phyloP scores from a whole-genome alignment of 225 moss, liverwort and hornwort species.

The Ulota crispa region DNA sequence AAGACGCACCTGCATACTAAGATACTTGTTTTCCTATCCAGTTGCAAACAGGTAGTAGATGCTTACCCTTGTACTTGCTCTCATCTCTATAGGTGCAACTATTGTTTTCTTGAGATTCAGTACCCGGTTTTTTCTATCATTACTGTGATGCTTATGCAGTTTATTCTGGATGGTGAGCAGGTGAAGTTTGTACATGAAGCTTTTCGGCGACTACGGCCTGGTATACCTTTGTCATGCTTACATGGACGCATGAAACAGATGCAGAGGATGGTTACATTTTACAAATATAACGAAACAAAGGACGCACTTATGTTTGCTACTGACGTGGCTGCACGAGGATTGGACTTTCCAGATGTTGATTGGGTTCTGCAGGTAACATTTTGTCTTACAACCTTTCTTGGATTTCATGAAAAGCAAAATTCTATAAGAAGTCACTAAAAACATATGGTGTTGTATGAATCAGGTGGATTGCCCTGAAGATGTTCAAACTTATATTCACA shows the following conservation, averaged over 20 bases:
- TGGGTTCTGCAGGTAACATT: conserved; percentile 91
- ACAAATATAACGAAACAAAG: conserved; percentile 79
- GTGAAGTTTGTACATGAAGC: conserved; percentile 90
- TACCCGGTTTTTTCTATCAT: not conserved
- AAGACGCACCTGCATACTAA: conserved; percentile 87
- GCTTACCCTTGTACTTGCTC: not conserved
- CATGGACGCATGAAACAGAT: conserved; percentile 98
- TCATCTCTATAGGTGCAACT: not conserved
- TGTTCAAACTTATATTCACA: conserved; percentile 93
- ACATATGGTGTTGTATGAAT: conserved; percentile 10
- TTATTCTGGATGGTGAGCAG: conserved; percentile 44
- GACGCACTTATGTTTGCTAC: conserved; percentile 88
- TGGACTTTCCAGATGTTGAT: conserved; percentile 94
- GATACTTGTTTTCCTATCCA: conserved; percentile 87
- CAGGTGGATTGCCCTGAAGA: conserved; percentile 98
- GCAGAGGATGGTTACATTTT: conserved; percentile 75
- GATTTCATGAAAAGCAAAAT: not conserved
- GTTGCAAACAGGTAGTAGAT: conserved; percentile 82
- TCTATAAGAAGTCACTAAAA: not conserved
- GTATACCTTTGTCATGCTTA: conserved; percentile 82
- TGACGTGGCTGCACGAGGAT: conserved; percentile 97
- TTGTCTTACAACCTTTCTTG: not conserved
- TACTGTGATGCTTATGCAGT: conserved; percentile 29
- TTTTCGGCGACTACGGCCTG: conserved; percentile 84
- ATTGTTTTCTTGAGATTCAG: not conserved